Base-by-base conservation (phyloP, 2,329 filamentous ascomycete genomes). In the Penicillium oxalicum region DNA sequence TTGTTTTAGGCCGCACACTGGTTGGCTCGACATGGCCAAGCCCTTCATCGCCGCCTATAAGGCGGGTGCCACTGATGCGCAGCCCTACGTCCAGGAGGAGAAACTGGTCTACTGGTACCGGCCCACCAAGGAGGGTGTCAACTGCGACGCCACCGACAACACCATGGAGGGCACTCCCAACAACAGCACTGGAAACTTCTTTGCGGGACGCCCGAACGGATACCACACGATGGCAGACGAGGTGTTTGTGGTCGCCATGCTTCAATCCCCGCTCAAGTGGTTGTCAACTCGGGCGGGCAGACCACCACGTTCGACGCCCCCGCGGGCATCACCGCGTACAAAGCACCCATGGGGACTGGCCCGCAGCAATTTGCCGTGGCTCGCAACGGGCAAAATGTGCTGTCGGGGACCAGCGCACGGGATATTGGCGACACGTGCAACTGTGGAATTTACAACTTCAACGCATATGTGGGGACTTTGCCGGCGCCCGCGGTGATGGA, bases 41-140 rank as follows among this genome's bases (percentile, higher is more conserved):
- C 77, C 77, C 1, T 80, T 74, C 55, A 79, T 79, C 51, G 67
- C 74, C 0, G 77, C 77, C 0, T 80, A 73, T 61, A 77, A 79
- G 54, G 72, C 70, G 41, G 74, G 72, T 9, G 46, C 29, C 35
- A 46, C 68, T 64, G 2, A 69, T 59, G 27, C 56, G 49, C 1
- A 59, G 34, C 49, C 52, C 11, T 73, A 73, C 61, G 74, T 79
- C 53, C 62, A 64, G 33, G 62, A 70, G 9, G 77, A 81, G 24
- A 69, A 77, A 60, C 60, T 80, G 11, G 63, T 78, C 29, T 80
- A 80, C 66, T 81, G 77, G 77, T 80, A 78, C 61, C 72, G 77
- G 1, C 77, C 76, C 2, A 77, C 73, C 1, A 70, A 71, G 1
- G 73, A 69, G 51, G 50, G 54, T 9, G 57, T 77, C 32, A 59